phyloP scores from a whole-genome alignment of 768 basidiomycete genomes.

The Russula dissimulans region DNA sequence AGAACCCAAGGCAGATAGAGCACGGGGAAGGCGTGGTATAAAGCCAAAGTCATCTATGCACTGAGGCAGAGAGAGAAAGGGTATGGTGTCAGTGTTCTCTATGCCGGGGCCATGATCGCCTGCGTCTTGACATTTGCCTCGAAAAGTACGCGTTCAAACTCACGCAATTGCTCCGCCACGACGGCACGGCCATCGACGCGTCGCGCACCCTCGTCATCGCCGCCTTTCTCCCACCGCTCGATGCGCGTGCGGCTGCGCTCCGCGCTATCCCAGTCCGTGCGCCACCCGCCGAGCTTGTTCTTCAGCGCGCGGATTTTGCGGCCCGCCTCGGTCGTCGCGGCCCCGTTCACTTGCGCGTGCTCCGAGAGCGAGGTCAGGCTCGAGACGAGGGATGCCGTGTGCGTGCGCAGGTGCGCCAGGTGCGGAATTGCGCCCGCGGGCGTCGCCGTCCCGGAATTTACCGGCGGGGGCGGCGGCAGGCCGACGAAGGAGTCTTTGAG shows the following conservation, averaged over 20 bases:
- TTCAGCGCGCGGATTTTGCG: slow-evolving; percentile 79
- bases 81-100: slow-evolving; percentile 1
- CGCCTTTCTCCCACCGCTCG: slow-evolving; percentile 71
- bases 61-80: not conserved
- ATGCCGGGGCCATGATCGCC: slow-evolving; percentile 71
- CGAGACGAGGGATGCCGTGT: slow-evolving; percentile 64
- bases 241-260: slow-evolving; percentile 69
- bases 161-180: slow-evolving; percentile 69
- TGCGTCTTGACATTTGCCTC: slow-evolving; percentile 71
- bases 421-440: slow-evolving; percentile 54
- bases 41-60: not conserved
- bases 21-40: not conserved
- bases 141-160: slow-evolving; percentile 61
- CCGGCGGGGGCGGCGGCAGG: slow-evolving; percentile 31
- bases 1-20: slow-evolving; percentile 8
- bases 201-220: slow-evolving; percentile 34
- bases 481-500: slow-evolving; percentile 46
- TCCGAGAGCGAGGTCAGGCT: slow-evolving; percentile 75
- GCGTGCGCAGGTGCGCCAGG: slow-evolving; percentile 59
- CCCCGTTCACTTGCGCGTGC: slow-evolving; percentile 82
- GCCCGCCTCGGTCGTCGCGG: slow-evolving; percentile 76
- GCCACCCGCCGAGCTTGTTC: slow-evolving; percentile 74
- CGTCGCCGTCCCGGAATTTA: slow-evolving; percentile 43
- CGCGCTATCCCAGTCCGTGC: slow-evolving; percentile 76
- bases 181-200: slow-evolving; percentile 60